phyloP scores from a whole-genome alignment of 1,284 basidiomycete species.

The Ceratobasidium theobromae region DNA sequence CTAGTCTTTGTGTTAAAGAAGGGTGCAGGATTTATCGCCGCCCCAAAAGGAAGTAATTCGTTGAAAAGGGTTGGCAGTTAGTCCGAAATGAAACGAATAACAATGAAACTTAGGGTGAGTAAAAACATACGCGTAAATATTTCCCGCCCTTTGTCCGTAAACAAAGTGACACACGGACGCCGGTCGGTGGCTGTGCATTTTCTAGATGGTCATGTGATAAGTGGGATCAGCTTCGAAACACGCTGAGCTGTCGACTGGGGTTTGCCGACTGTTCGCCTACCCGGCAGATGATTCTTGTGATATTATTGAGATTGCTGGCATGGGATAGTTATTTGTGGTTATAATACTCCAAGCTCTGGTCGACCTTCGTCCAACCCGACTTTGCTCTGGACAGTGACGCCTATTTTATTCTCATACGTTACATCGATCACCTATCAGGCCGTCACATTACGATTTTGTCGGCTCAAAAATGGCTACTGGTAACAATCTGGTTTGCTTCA shows the following conservation, averaged over 20 bases:
- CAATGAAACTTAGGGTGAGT: background rate
- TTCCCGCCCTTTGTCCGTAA: background rate
- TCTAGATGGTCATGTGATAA: background rate
- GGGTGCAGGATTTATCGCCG: background rate
- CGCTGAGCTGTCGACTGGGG: slow-evolving; percentile 3
- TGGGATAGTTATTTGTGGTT: background rate
- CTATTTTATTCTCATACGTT: background rate
- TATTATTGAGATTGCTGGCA: slow-evolving; percentile 8
- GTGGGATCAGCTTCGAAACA: background rate
- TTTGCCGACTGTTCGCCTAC: background rate
- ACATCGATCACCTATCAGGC: background rate
- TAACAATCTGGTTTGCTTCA: slow-evolving; percentile 78
- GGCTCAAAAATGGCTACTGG: background rate
- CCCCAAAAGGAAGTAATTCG: background rate
- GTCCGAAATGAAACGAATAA: background rate
- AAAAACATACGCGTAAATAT: background rate
- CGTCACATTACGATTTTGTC: background rate
- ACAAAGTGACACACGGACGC: background rate
- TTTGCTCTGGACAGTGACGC: background rate
- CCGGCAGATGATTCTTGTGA: background rate
- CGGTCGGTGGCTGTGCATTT: background rate
- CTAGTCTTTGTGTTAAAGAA: slow-evolving; percentile 8
- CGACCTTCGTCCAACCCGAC: background rate
- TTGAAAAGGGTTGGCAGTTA: too few relatives aligned
- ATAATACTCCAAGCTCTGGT: background rate